Evolutionary conservation across 2,329 filamentous ascomycete genomes (phyloP).

Genomic region (Cercospora brassicicola): DNA sequence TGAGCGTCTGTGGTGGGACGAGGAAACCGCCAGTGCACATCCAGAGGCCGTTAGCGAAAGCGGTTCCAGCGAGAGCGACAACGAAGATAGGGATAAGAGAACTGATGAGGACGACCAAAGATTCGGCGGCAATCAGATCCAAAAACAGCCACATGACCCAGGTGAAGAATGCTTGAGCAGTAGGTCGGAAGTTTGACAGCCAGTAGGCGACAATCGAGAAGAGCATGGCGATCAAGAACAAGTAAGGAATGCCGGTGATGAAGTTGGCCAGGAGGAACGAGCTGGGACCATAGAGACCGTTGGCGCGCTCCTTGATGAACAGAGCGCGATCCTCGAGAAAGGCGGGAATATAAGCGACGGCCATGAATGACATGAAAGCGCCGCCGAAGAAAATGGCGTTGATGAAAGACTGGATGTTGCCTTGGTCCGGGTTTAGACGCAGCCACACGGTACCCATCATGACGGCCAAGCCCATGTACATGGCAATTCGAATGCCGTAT

Average conservation of each 20-base stretch:
- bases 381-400: slow-evolving; percentile 67
- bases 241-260: slow-evolving; percentile 73
- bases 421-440: slow-evolving; percentile 65
- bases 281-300: slow-evolving; percentile 72
- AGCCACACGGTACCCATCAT: slow-evolving; percentile 90
- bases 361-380: slow-evolving; percentile 54
- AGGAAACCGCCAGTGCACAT: slow-evolving; percentile 83
- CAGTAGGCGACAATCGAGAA: slow-evolving; percentile 77
- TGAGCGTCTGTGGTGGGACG: slow-evolving; percentile 68
- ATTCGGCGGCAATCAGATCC: slow-evolving; percentile 77
- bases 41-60: slow-evolving; percentile 84
- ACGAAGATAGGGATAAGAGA: slow-evolving; percentile 75
- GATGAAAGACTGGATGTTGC: slow-evolving; percentile 75
- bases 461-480: slow-evolving; percentile 78
- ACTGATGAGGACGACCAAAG: slow-evolving; percentile 72
- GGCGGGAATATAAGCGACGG: slow-evolving; percentile 74
- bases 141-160: slow-evolving; percentile 84
- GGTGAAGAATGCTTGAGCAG: slow-evolving; percentile 66
- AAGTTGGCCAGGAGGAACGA: slow-evolving; percentile 76
- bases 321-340: slow-evolving; percentile 74
- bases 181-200: slow-evolving; percentile 71
- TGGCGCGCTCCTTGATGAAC: slow-evolving; percentile 73
- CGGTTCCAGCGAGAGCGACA: slow-evolving; percentile 71
- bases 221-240: slow-evolving; percentile 72
- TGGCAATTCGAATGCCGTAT: slow-evolving; percentile 77